phyloP scores from a whole-genome alignment of 116 monocot genomes.

The Zostera marina region DNA sequence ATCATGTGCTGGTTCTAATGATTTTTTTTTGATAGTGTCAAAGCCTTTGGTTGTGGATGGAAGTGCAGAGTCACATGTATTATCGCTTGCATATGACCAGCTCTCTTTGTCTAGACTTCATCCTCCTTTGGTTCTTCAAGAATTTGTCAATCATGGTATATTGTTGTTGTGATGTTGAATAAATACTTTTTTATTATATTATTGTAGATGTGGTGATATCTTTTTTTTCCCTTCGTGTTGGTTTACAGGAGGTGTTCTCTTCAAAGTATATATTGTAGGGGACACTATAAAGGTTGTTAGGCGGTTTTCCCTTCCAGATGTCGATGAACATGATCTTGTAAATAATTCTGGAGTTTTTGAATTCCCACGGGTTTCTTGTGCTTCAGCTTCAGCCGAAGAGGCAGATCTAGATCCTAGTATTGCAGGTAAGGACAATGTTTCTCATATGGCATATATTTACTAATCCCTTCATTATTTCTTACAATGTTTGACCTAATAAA shows the following conservation, averaged over 20 bases:
- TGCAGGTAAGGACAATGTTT: slow-evolving; percentile 13
- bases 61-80: slow-evolving; percentile 69
- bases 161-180: neutral
- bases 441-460: neutral
- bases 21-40: slow-evolving; percentile 35
- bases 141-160: slow-evolving; percentile 92
- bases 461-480: neutral
- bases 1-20: neutral
- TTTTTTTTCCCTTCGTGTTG: neutral
- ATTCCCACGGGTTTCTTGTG: slow-evolving; percentile 91
- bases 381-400: slow-evolving; percentile 82
- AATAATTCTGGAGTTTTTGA: slow-evolving; percentile 56
- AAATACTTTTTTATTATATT: neutral
- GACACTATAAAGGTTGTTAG: slow-evolving; percentile 69
- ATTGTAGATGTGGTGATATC: neutral
- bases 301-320: slow-evolving; percentile 80
- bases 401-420: slow-evolving; percentile 64
- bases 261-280: slow-evolving; percentile 89
- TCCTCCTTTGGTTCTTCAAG: slow-evolving; percentile 85
- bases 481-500: neutral
- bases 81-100: slow-evolving; percentile 76
- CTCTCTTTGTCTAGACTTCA: slow-evolving; percentile 70
- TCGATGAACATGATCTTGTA: slow-evolving; percentile 34
- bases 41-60: slow-evolving; percentile 82
- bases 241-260: slow-evolving; percentile 65